phyloP scores from a whole-genome alignment of 2,329 filamentous ascomycete genomes.

The Byssochlamys sp. region DNA sequence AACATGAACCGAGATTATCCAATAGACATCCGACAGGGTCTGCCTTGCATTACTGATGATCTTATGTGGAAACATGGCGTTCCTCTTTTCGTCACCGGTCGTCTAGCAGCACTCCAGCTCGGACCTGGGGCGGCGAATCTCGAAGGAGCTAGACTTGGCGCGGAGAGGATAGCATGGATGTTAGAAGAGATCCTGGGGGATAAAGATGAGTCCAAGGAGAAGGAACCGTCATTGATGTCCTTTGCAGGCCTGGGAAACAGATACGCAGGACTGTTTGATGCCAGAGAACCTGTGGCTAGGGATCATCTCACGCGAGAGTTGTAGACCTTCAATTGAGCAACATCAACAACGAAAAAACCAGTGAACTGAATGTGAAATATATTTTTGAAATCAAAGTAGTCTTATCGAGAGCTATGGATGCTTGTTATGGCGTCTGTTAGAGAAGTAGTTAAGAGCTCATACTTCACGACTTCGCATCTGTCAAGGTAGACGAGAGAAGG shows the following conservation, averaged over 20 bases:
- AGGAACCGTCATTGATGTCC: constrained; percentile 21
- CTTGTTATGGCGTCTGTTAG: too few relatives aligned
- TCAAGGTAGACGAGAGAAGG: too few relatives aligned
- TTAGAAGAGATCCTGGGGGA: constrained; percentile 49
- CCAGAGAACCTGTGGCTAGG: background rate
- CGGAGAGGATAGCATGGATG: constrained; percentile 63
- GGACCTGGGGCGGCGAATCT: constrained; percentile 66
- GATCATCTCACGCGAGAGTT: background rate
- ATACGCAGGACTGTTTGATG: constrained; percentile 21
- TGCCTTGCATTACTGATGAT: constrained; percentile 67
- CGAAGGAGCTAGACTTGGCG: constrained; percentile 61
- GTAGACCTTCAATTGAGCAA: background rate
- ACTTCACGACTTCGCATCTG: too few relatives aligned
- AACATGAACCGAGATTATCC: constrained; percentile 52
- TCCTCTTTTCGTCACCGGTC: constrained; percentile 62
- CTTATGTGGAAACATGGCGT: constrained; percentile 66
- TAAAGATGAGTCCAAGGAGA: constrained; percentile 10
- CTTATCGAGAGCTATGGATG: too few relatives aligned
- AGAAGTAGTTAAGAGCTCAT: too few relatives aligned
- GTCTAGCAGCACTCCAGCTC: constrained; percentile 57
- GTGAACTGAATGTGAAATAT: too few relatives aligned
- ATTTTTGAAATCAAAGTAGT: too few relatives aligned
- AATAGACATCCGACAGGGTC: constrained; percentile 52
- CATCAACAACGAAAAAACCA: too few relatives aligned
- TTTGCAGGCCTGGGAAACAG: constrained; percentile 34